Percentiles rank a stretch among this genome's conserved stretches.
Evolutionary conservation across 2,329 filamentous ascomycete species (phyloP).

Genomic region (Diaporthe destruens): DNA sequence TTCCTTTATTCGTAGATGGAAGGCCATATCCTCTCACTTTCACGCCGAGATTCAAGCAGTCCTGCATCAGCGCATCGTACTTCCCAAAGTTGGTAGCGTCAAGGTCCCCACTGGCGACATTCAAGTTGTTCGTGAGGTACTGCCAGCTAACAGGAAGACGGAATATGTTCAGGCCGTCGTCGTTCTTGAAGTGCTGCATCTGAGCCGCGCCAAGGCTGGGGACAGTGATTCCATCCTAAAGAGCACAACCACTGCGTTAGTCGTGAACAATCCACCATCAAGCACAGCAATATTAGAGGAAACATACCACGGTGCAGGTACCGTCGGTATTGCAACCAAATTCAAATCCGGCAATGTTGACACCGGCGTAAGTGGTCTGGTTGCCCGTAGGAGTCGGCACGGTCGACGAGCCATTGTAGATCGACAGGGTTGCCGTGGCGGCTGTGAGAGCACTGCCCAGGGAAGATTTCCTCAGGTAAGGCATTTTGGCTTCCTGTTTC

Average conservation of each 20-base stretch:
- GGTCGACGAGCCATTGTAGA: not conserved
- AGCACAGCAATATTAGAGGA: not conserved
- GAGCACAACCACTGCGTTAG: constrained; percentile 47
- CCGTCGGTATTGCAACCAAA: constrained; percentile 60
- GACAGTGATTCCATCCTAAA: constrained; percentile 43
- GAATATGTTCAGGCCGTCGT: constrained; percentile 68
- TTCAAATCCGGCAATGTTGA: constrained; percentile 62
- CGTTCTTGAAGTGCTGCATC: constrained; percentile 68
- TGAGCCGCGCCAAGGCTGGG: constrained; percentile 53
- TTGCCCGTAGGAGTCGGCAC: constrained; percentile 2
- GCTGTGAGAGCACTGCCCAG: constrained; percentile 38
- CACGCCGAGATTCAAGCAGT: constrained; percentile 61
- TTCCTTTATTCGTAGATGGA: fast-evolving
- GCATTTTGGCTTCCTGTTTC: constrained; percentile 1
- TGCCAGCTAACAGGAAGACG: constrained; percentile 68
- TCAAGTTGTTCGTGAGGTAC: constrained; percentile 61
- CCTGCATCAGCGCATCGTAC: constrained; percentile 64
- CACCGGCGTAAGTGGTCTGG: constrained; percentile 46
- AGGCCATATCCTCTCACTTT: not conserved
- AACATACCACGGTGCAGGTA: constrained; percentile 49
- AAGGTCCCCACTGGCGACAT: constrained; percentile 57
- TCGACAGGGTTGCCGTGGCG: constrained; percentile 39
- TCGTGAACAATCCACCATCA: constrained; percentile 29
- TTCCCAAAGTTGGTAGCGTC: constrained; percentile 55
- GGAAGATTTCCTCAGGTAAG: constrained; percentile 34